Percentiles rank a stretch among this genome's conserved stretches.
Conservation (phyloP, 2,329 filamentous ascomycete genomes). For the Claviceps capensis region DNA sequence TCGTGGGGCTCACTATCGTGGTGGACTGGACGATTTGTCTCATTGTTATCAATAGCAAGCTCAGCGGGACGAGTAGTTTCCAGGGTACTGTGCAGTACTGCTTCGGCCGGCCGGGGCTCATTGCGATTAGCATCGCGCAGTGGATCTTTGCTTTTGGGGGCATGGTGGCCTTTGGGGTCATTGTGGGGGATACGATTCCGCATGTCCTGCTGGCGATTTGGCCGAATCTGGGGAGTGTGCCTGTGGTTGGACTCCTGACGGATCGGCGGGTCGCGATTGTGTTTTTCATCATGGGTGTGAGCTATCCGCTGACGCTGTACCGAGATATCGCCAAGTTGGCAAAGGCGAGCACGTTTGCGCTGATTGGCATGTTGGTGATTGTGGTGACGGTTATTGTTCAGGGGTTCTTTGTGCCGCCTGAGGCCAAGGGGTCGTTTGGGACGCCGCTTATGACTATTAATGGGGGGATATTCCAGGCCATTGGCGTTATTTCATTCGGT, state of each 20-base stretch:
- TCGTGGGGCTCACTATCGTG: conserved; percentile 65
- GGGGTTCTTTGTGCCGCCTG: conserved; percentile 57
- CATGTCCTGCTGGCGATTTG: conserved; percentile 76
- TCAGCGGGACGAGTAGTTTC: conserved; percentile 86
- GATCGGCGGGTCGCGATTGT: conserved; percentile 75
- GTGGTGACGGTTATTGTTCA: conserved; percentile 79
- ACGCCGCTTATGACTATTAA: conserved; percentile 66
- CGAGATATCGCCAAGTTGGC: conserved; percentile 96
- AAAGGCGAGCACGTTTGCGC: conserved; percentile 85
- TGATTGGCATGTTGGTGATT: conserved; percentile 88
- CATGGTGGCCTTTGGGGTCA: conserved; percentile 97
- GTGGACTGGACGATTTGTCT: conserved; percentile 97
- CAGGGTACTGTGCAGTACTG: conserved; percentile 94
- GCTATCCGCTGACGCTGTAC: conserved; percentile 85
- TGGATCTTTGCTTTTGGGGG: conserved; percentile 98
- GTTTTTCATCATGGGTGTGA: conserved; percentile 74
- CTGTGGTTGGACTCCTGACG: conserved; percentile 70
- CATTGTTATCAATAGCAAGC: conserved; percentile 94
- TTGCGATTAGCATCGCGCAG: conserved; percentile 82
- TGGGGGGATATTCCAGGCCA: conserved; percentile 80
- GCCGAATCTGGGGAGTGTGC: conserved; percentile 56
- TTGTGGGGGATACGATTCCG: conserved; percentile 91
- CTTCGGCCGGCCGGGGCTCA: conserved; percentile 74
- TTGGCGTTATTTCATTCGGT: conserved; percentile 97
- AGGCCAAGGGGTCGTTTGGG: conserved; percentile 57